These are phyloP conservation scores for Globisporangium viniferum DNA, from an alignment of 352 stramenopile species.

Conservation along the genomic window DNA sequence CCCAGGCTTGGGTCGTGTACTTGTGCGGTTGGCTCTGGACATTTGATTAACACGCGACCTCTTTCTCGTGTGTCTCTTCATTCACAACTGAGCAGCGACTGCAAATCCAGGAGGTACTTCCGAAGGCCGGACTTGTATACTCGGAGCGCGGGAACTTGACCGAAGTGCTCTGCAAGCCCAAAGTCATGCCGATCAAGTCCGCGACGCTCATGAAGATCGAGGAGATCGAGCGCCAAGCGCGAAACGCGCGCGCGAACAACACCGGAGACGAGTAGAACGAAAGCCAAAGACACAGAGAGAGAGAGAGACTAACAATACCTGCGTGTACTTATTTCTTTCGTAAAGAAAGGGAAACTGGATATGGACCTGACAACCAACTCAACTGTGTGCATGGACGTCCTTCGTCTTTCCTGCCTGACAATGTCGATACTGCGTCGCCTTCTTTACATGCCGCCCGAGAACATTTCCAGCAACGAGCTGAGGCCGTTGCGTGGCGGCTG, in stretches of 20 bases:
- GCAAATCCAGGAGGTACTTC: slow-evolving; percentile 82
- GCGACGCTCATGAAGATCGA: slow-evolving; percentile 82
- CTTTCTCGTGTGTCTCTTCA: background rate
- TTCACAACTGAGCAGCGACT: slow-evolving; percentile 34
- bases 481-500: slow-evolving; percentile 74
- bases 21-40: background rate
- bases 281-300: background rate
- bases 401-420: background rate
- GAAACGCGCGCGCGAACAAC: slow-evolving; percentile 24
- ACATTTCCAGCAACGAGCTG: slow-evolving; percentile 84
- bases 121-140: slow-evolving; percentile 87
- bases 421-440: background rate
- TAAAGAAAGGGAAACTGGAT: background rate
- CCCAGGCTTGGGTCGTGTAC: background rate
- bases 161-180: slow-evolving; percentile 87
- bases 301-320: background rate
- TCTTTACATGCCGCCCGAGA: slow-evolving; percentile 69
- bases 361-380: background rate
- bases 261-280: slow-evolving; percentile 1
- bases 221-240: slow-evolving; percentile 76
- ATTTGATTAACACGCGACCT: background rate
- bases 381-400: background rate
- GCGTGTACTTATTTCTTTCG: background rate
- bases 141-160: slow-evolving; percentile 84
- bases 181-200: slow-evolving; percentile 89